Percentiles rank a stretch among this genome's conserved stretches.
Evolutionary conservation across 2,329 filamentous ascomycete species (phyloP).

Genomic region (Neospermospora avenae): DNA sequence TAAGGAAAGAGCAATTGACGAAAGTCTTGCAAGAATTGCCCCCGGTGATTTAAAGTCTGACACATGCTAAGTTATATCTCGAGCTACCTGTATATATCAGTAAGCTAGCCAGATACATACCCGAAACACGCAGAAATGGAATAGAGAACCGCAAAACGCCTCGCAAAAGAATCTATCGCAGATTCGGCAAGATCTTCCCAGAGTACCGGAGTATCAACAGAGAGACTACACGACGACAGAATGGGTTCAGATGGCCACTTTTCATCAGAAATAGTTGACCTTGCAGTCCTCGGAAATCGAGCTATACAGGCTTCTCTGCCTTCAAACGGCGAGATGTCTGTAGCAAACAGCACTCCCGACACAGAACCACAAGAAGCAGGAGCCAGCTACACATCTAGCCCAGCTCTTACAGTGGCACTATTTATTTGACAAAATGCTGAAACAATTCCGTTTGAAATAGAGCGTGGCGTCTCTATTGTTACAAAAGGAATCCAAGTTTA

Average conservation of each 20-base stretch:
- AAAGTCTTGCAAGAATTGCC: slow-evolving; percentile 10
- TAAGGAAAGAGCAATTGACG: background rate
- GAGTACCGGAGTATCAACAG: background rate
- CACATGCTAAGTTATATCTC: slow-evolving; percentile 14
- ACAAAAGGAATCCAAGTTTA: background rate
- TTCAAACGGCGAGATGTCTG: background rate
- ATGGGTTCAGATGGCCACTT: background rate
- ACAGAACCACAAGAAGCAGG: background rate
- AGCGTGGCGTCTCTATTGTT: background rate
- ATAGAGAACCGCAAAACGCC: background rate
- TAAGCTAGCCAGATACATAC: background rate
- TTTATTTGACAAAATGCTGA: slow-evolving; percentile 10
- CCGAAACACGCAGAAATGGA: background rate
- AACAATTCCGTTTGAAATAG: background rate
- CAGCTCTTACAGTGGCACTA: slow-evolving; percentile 2
- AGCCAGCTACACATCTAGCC: background rate
- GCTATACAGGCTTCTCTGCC: too few relatives aligned
- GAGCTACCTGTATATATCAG: slow-evolving; percentile 3
- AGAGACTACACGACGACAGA: background rate
- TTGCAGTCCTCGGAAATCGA: too few relatives aligned
- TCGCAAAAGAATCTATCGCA: background rate
- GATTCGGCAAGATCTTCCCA: background rate
- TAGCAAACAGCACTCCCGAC: background rate
- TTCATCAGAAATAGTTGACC: background rate
- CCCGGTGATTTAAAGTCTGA: slow-evolving; percentile 2